Evolutionary conservation across 768 basidiomycete species (phyloP), one percentile per base, ranked within the genome.

Genomic region (Tricholoma matsutake): DNA sequence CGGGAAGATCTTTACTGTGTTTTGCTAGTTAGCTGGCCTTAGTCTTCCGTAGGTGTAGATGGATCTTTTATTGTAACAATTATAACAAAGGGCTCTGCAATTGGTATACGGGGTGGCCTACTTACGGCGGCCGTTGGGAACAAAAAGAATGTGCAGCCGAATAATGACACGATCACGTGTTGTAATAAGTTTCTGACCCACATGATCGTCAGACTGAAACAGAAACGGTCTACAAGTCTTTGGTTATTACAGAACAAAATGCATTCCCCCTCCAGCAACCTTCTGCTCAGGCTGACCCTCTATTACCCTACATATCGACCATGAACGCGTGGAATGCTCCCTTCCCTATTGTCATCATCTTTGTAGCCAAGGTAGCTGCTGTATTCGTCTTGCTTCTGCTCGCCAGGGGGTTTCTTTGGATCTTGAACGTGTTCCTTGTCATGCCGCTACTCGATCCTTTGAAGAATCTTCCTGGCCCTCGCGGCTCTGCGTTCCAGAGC

Each of bases 371-470:
- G 65, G 67, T 69, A 39, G 62, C 71, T 29, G 57, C 66, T 35
- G 65, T 78, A 20, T 71, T 69, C 22, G 34, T 72, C 41, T 63
- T 69, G 49, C 65, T 78, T 55, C 63, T 78, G 41, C 20, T 80
- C 43, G 71, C 75, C 16, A 73, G 76, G 64, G 76, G 70, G 34
- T 20, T 74, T 11, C 29, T 74, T 16, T 81, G 79, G 77, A 66
- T 82, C 57, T 54, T 81, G 52, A 75, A 82, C 61, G 66, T 81
- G 68, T 59, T 83, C n/a, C 37, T 81, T 39, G 54, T 83, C 18
- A 66, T 73, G n/a, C 83, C 84, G 13, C 67, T 74, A 3, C 75
- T 71, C 41, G 83, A 85, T 68, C 83, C 83, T 13, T 70, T 86
- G 47, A 67, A 72, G 56, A 71, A 76, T 34, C 67, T 86, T 9